A percentile compares a stretch with the other conserved stretches of the same genome.
Conservation (phyloP, 192 early-diverging fungal species). For the Cetraspora pellucida region DNA sequence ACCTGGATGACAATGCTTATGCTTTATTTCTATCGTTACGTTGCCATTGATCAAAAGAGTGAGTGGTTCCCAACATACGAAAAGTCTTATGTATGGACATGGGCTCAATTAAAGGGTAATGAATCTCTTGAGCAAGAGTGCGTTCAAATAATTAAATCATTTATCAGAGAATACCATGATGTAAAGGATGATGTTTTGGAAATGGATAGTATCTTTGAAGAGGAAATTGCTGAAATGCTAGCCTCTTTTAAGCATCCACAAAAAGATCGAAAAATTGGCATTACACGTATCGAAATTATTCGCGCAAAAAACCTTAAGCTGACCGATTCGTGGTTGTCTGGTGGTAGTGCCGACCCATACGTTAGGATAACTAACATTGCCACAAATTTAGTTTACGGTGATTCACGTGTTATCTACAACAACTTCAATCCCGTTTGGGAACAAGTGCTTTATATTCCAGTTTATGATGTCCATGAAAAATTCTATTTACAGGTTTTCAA, state of each 20-base stretch:
- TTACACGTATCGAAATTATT: slow-evolving; percentile 72
- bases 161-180: slow-evolving; percentile 6
- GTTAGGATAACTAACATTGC: slow-evolving; percentile 61
- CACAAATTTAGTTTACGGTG: slow-evolving; percentile 58
- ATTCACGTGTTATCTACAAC: slow-evolving; percentile 81
- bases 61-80: slow-evolving; percentile 7
- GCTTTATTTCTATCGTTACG: slow-evolving; percentile 16
- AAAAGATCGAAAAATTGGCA: slow-evolving; percentile 44
- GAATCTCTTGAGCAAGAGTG: slow-evolving; percentile 20
- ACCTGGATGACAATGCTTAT: slow-evolving; percentile 17
- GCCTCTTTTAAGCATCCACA: neutral
- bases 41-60: slow-evolving; percentile 13
- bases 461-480: slow-evolving; percentile 69
- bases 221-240: neutral
- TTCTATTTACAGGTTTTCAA: slow-evolving; percentile 75
- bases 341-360: slow-evolving; percentile 91
- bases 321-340: slow-evolving; percentile 59
- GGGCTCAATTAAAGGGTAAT: slow-evolving; percentile 27
- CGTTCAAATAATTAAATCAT: slow-evolving; percentile 1
- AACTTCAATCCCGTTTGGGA: slow-evolving; percentile 89
- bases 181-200: neutral
- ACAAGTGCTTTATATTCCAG: slow-evolving; percentile 84
- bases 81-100: slow-evolving; percentile 25
- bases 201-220: neutral
- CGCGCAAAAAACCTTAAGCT: slow-evolving; percentile 77